Conservation (phyloP, 2,329 filamentous ascomycete genomes). For the Talaromyces verruculosus region DNA sequence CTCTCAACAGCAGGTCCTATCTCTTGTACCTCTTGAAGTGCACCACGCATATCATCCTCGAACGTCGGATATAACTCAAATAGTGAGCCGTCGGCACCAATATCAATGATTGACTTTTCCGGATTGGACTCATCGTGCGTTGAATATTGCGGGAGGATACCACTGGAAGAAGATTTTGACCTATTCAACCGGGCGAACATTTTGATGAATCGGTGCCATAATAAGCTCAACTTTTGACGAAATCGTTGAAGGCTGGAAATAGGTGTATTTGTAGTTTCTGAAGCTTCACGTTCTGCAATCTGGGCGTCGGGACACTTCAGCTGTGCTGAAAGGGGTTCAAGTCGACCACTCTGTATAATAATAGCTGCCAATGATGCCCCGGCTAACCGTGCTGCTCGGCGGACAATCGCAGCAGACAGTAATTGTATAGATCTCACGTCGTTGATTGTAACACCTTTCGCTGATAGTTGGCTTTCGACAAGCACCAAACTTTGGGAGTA, state of each 20-base stretch:
- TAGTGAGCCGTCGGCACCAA: conserved; percentile 27
- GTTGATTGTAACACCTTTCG: conserved; percentile 14
- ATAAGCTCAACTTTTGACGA: background rate
- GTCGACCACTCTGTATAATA: conserved; percentile 22
- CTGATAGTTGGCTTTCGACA: conserved; percentile 14
- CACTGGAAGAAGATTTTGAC: background rate
- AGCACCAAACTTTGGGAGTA: background rate
- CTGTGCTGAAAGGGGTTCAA: background rate
- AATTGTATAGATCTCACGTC: conserved; percentile 22
- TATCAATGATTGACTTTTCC: conserved; percentile 24
- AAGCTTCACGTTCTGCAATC: conserved; percentile 7
- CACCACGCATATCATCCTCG: conserved; percentile 26
- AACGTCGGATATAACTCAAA: conserved; percentile 27
- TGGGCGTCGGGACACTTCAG: conserved; percentile 3
- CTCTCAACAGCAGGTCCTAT: conserved; percentile 22
- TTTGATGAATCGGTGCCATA: conserved; percentile 22
- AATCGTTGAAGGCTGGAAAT: conserved; percentile 14
- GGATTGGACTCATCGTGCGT: too few species aligned
- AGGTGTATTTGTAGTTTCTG: background rate
- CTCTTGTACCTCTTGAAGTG: conserved; percentile 23
- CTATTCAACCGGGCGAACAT: conserved; percentile 9
- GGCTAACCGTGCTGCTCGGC: conserved; percentile 25
- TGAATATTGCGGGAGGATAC: background rate
- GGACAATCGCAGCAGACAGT: conserved; percentile 21
- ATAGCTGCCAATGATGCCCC: conserved; percentile 25